These are phyloP conservation scores for Blastobotrys arbuscula DNA, from an alignment of 1,139 yeast genomes.

Conservation along the genomic window DNA sequence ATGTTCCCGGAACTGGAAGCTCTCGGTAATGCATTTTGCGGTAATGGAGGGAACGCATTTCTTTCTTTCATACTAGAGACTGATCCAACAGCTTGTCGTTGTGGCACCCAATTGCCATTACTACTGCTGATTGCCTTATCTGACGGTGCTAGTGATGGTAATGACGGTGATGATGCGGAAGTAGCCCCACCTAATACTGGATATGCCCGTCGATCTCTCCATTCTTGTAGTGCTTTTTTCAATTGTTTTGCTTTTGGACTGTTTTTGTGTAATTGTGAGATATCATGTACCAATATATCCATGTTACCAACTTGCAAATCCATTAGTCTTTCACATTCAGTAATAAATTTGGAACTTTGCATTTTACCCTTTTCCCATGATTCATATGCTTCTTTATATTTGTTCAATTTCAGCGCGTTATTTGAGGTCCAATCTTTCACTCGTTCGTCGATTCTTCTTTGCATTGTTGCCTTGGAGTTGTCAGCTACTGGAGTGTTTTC, in stretches of 20 bases:
- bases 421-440: slow-evolving; percentile 56
- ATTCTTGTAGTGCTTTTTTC: slow-evolving; percentile 18
- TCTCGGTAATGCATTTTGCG: slow-evolving; percentile 12
- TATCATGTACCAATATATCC: slow-evolving; percentile 44
- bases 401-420: slow-evolving; percentile 42
- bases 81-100: background rate
- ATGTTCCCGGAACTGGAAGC: background rate
- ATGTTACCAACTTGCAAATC: slow-evolving; percentile 36
- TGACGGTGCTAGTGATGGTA: background rate
- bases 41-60: slow-evolving; percentile 25
- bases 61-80: slow-evolving; percentile 2
- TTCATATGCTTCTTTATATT: slow-evolving; percentile 48
- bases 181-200: slow-evolving; percentile 14
- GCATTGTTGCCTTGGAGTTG: slow-evolving; percentile 49
- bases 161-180: slow-evolving; percentile 4
- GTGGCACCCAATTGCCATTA: slow-evolving; percentile 4
- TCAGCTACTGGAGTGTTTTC: slow-evolving; percentile 31
- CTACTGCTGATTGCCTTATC: too few relatives aligned
- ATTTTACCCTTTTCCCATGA: slow-evolving; percentile 45
- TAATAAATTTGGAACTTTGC: slow-evolving; percentile 45
- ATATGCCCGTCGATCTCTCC: slow-evolving; percentile 18
- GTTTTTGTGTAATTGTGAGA: slow-evolving; percentile 31
- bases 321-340: slow-evolving; percentile 52
- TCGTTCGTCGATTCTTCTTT: slow-evolving; percentile 70
- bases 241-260: slow-evolving; percentile 16